Percentiles rank a stretch among this genome's conserved stretches.
These are phyloP conservation scores for Coprinopsis strossmayeri DNA, from an alignment of 768 basidiomycete genomes.

Conservation along the genomic window DNA sequence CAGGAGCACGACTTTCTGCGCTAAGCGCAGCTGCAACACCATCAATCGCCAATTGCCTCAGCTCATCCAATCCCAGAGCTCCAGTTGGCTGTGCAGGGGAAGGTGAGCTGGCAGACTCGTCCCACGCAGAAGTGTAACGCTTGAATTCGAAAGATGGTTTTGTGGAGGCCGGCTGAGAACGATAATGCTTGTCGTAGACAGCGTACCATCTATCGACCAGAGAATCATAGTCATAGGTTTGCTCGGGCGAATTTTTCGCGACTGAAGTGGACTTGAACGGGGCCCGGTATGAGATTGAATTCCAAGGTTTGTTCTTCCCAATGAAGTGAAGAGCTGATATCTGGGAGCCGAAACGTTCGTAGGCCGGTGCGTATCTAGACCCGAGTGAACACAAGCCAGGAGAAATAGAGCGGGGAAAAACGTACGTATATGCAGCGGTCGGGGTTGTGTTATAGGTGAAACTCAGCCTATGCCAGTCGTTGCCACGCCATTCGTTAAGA, in stretches of 20 bases:
- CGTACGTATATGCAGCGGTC: conserved; percentile 92
- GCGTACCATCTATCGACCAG: conserved; percentile 89
- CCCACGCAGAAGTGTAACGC: conserved; percentile 74
- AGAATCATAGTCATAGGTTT: conserved; percentile 68
- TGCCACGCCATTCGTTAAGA: conserved; percentile 89
- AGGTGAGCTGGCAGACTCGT: conserved; percentile 28
- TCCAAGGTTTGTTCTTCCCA: conserved; percentile 95
- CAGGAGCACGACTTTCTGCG: conserved; percentile 16
- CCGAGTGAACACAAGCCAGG: conserved; percentile 16
- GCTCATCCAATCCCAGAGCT: conserved; percentile 53
- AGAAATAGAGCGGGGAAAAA: conserved; percentile 19
- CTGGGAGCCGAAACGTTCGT: conserved; percentile 84
- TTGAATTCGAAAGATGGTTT: conserved; percentile 52
- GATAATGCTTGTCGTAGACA: conserved; percentile 85
- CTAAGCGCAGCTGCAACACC: conserved; percentile 35
- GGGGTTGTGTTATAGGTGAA: conserved; percentile 99
- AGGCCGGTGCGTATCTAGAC: conserved; percentile 85
- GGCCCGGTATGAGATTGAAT: conserved; percentile 60
- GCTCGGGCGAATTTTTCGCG: conserved; percentile 26
- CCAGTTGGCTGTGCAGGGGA: conserved; percentile 13
- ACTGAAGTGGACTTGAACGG: conserved; percentile 35
- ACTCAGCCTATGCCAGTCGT: conserved; percentile 87
- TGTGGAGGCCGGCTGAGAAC: conserved; percentile 42
- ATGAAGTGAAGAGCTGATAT: conserved; percentile 92
- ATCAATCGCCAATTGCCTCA: conserved; percentile 55